Percentiles rank a stretch among this genome's conserved stretches.
phyloP scores from a whole-genome alignment of 148 eudicot species.

The Salicornia ramosissima region DNA sequence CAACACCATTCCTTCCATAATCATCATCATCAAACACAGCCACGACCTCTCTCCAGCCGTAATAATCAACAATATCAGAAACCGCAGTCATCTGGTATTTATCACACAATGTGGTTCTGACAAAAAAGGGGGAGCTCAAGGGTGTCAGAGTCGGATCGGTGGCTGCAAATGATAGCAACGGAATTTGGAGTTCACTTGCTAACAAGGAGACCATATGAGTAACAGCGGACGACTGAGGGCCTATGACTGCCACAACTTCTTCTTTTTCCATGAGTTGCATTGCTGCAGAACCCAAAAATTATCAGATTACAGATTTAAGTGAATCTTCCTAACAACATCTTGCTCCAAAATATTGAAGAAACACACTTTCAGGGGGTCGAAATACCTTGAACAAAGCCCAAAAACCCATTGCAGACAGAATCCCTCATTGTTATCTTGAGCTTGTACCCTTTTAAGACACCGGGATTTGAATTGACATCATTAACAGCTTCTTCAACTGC shows the following conservation, averaged over 20 bases:
- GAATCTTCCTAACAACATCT: constrained; percentile 9
- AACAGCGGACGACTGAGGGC: constrained; percentile 89
- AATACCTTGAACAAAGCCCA: constrained; percentile 89
- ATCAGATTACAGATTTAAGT: constrained; percentile 13
- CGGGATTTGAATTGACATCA: constrained; percentile 71
- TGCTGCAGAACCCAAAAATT: constrained; percentile 46
- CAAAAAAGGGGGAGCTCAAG: constrained; percentile 70
- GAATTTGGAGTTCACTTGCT: constrained; percentile 75
- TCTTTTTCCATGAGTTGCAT: constrained; percentile 72
- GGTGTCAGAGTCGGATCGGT: constrained; percentile 82
- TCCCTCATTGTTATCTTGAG: constrained; percentile 45
- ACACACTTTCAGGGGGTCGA: constrained; percentile 3
- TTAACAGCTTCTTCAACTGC: constrained; percentile 81
- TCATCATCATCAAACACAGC: constrained; percentile 75
- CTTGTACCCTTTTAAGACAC: constrained; percentile 50
- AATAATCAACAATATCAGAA: constrained; percentile 63
- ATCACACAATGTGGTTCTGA: constrained; percentile 75
- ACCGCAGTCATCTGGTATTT: constrained; percentile 79
- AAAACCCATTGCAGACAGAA: constrained; percentile 78
- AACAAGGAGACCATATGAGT: constrained; percentile 56
- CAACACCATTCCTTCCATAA: constrained; percentile 80
- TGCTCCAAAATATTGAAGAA: constrained; percentile 12
- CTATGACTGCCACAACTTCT: constrained; percentile 71
- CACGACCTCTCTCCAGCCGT: constrained; percentile 71
- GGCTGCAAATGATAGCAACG: constrained; percentile 78